Evolutionary conservation across 1,284 basidiomycete genomes (phyloP).

Genomic region (Papiliotrema fonsecae): DNA sequence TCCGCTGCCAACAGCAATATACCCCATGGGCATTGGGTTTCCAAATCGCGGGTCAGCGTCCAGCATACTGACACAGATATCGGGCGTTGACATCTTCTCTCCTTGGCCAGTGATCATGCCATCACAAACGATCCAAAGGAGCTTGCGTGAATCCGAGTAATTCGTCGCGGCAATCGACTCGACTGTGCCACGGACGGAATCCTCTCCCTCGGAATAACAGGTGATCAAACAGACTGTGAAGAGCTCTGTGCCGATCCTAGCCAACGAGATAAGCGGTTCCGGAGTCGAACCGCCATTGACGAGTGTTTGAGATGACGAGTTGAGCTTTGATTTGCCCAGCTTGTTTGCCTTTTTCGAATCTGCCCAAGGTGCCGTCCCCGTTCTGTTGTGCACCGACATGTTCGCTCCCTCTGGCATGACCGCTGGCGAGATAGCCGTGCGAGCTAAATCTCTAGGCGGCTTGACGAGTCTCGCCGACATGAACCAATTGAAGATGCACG

Average conservation of each 20-base stretch:
- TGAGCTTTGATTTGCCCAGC: conserved; percentile 23
- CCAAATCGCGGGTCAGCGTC: conserved; percentile 94
- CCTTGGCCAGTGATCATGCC: conserved; percentile 98
- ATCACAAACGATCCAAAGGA: conserved; percentile 92
- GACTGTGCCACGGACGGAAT: conserved; percentile 82
- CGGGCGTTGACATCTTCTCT: conserved; percentile 90
- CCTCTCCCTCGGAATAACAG: conserved; percentile 95
- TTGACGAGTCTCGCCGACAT: conserved; percentile 72
- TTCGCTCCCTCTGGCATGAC: conserved; percentile 95
- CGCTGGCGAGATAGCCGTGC: conserved; percentile 78
- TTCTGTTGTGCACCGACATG: conserved; percentile 75
- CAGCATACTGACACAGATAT: conserved; percentile 87
- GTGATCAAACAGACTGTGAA: conserved; percentile 95
- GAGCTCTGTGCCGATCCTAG: conserved; percentile 86
- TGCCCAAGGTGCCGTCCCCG: conserved; percentile 91
- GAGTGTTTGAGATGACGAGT: conserved; percentile 26
- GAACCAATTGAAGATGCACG: conserved; percentile 95
- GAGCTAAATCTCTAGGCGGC: conserved; percentile 64
- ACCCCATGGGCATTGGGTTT: conserved; percentile 93
- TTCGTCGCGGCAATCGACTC: conserved; percentile 86
- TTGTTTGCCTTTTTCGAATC: conserved; percentile 43
- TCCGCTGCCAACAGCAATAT: conserved; percentile 83
- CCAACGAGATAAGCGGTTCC: conserved; percentile 52
- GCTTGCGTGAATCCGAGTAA: conserved; percentile 86
- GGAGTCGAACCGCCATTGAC: conserved; percentile 52